phyloP scores from a whole-genome alignment of 2,329 filamentous ascomycete species.

The Hymenoscyphus repandus region DNA sequence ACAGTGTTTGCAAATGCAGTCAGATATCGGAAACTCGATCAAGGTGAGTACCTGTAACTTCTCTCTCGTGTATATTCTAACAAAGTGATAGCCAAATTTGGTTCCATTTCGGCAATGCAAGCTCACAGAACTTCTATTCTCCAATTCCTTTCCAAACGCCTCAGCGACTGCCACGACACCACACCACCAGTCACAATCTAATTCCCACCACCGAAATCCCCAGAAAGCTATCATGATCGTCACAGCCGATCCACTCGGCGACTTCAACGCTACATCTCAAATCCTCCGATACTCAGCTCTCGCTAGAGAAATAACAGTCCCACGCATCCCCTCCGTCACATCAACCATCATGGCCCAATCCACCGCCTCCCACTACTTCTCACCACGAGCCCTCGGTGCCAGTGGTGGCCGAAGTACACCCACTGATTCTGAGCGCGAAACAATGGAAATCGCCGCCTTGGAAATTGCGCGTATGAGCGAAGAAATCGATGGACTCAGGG shows the following conservation, averaged over 20 bases:
- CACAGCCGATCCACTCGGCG: constrained; percentile 84
- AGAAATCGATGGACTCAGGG: constrained; percentile 70
- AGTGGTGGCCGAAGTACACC: constrained; percentile 29
- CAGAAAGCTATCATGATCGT: constrained; percentile 96
- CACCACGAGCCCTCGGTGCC: neutral
- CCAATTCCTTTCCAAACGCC: constrained; percentile 66
- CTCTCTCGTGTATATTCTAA: constrained; percentile 8
- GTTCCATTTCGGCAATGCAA: constrained; percentile 82
- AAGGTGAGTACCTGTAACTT: constrained; percentile 52
- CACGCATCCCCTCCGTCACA: constrained; percentile 77
- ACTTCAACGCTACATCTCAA: constrained; percentile 95
- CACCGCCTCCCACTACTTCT: constrained; percentile 22
- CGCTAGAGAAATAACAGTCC: constrained; percentile 87
- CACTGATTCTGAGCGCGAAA: constrained; percentile 50
- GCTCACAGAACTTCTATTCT: constrained; percentile 77
- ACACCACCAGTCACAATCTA: constrained; percentile 30
- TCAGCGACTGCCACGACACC: constrained; percentile 10
- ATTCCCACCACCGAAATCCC: constrained; percentile 49
- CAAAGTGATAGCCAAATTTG: constrained; percentile 54
- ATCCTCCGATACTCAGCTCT: constrained; percentile 92
- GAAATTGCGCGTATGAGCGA: constrained; percentile 76
- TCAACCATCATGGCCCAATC: constrained; percentile 51
- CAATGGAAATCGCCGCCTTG: constrained; percentile 75
- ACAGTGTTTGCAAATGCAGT: constrained; percentile 94
- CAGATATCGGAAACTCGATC: constrained; percentile 65